Base-by-base conservation (phyloP, 1,284 basidiomycete species). In the Melampsora abietis-canadensis region DNA sequence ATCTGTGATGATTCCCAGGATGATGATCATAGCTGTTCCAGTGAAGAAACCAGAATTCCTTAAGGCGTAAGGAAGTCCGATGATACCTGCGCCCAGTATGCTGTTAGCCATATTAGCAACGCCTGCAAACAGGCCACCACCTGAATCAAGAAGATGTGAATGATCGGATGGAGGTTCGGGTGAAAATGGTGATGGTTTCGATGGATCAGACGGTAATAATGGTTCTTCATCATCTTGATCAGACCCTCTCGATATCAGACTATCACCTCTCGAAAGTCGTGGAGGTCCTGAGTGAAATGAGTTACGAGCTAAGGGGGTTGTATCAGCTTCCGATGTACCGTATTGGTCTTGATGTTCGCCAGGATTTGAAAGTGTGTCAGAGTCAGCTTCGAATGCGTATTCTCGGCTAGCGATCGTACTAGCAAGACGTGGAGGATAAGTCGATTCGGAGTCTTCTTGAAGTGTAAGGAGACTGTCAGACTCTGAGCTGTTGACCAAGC, bases 11-110 rank as follows among this genome's bases (percentile, higher is more conserved):
- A 84, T 86, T 60, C 92, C 94, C 15, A 98, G 85, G 7, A 88
- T 82, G 27, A 94, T 84, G 17, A 99, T 86, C 1, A 99, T 86
- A 10, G 89, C 68, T 15, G 97, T 83, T 6, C 96, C 96, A 0
- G 88, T 88, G 76, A 97, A 86, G 83, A 97, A 94, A 1, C 94
- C 94, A 30, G 94, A 92, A 84, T 95, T 91, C 78, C 89, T 88
- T 76, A 97, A 84, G 46, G 94, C 93, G 81, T 97, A 97, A 0
- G 94, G 94, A 27, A 98, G 84, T 72, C 88, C 82, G 40, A 83
- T 81, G 68, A 83, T 83, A 4, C 92, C 92, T 80, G 95, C 95
- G 57, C 95, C 95, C 30, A 98, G 85, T 68, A 98, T 98, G 6
- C 92, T 94, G 82, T 98, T 98, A 37, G 93, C 92, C 84, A 85